These are phyloP conservation scores for Paragyromitra xinjiangensis DNA, from an alignment of 495 filamentous ascomycete genomes.

Conservation along the genomic window DNA sequence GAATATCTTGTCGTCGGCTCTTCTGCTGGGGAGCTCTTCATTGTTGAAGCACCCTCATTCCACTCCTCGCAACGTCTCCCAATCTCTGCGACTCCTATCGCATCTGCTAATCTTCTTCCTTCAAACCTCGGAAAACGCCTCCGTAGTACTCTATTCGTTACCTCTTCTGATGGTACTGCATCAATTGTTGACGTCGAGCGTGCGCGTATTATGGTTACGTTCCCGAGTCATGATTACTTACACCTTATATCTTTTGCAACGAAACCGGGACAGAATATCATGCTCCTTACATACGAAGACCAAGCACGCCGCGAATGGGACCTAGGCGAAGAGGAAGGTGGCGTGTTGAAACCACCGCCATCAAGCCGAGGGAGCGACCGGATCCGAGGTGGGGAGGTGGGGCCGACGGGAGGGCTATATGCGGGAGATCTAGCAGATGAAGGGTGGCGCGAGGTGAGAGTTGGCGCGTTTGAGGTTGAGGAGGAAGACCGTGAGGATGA, in stretches of 20 bases:
- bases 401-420: not conserved
- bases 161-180: conserved; percentile 45
- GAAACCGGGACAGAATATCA: conserved; percentile 41
- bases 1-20: conserved; percentile 54
- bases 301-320: conserved; percentile 51
- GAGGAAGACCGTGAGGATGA: conserved; percentile 48
- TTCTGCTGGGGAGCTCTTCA: conserved; percentile 43
- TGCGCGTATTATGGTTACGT: conserved; percentile 53
- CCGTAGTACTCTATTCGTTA: conserved; percentile 50
- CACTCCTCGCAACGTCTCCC: conserved; percentile 43
- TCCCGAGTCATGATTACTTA: conserved; percentile 50
- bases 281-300: conserved; percentile 52
- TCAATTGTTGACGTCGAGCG: conserved; percentile 54
- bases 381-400: conserved; percentile 8
- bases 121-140: conserved; percentile 50
- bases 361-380: conserved; percentile 38
- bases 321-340: conserved; percentile 55
- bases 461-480: conserved; percentile 27
- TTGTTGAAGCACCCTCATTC: conserved; percentile 48
- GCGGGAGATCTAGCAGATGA: conserved; percentile 34
- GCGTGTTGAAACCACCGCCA: conserved; percentile 45
- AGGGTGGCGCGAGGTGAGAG: conserved; percentile 48
- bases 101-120: conserved; percentile 48
- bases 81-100: conserved; percentile 39
- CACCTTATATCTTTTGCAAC: conserved; percentile 49